Evolutionary conservation across 2,329 filamentous ascomycete genomes (phyloP), one percentile per base, ranked within the genome.

Genomic region (Scedosporium minutisporum): DNA sequence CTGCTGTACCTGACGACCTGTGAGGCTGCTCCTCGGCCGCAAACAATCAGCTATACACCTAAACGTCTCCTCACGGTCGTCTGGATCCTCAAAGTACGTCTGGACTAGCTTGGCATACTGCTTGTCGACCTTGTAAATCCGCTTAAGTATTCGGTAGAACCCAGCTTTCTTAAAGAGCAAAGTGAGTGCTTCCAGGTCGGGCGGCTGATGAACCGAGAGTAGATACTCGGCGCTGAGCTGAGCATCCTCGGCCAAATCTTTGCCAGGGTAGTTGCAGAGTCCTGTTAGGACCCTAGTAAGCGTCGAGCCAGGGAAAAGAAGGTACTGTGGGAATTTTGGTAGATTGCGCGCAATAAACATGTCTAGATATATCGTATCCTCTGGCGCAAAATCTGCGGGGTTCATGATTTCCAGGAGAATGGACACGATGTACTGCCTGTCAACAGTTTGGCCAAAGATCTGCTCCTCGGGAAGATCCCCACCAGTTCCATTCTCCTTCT

Each of bases 321-420:
- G 87, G 70, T 97, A 97, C 71, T 97, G 93, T 1, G 93, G 92
- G 70, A 96, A 99, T 73, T 99, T 99, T 3, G 96, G 91, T 59
- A 99, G 77, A 71, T 96, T 99, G 63, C 95, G 87, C 18, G 95
- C 93, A 71, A 99, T 89, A 71, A 99, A 99, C 92, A 99, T 99
- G 74, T 99, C 92, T 55, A 99, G 83, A 73, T 96, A 99, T 63
- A 99, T 90, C 12, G 90, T 93, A 70, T 97, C 92, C 65, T 89
- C 85, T 0, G 87, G 75, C 0, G 86, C 83, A 73, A 96, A 97
- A 57, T 90, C 85, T 3, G 82, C 79, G 0, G 85, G 77, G 59
- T 87, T 89, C 91, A 99, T 96, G 29, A 97, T 88, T 72, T 96
- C 92, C 10, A 96, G 81, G 63, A 99, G 77, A 63, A 97, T 96